A percentile compares a stretch with the other conserved stretches of the same genome.
These are phyloP conservation scores for Fistulinella cinereoalba DNA, from an alignment of 1,284 basidiomycete species.

Conservation along the genomic window DNA sequence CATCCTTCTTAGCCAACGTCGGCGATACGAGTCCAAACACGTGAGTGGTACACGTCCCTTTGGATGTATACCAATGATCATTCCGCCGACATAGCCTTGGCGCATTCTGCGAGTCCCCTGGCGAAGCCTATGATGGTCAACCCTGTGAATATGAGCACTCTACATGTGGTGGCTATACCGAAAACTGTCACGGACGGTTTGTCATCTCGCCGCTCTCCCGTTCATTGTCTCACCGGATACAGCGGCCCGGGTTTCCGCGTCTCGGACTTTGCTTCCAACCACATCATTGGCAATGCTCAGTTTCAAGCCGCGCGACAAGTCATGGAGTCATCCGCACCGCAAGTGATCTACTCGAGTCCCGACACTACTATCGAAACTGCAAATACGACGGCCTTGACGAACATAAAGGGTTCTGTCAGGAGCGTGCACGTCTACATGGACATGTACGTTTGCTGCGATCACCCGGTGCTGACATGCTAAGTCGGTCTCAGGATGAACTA, in stretches of 20 bases:
- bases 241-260: conserved; percentile 71
- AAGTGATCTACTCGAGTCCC: conserved; percentile 14
- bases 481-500: conserved; percentile 52
- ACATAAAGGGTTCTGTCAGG: conserved; percentile 57
- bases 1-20: conserved; percentile 55
- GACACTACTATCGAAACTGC: conserved; percentile 24
- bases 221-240: neutral
- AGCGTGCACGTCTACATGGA: conserved; percentile 66
- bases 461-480: neutral
- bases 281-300: conserved; percentile 64
- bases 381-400: conserved; percentile 32
- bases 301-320: conserved; percentile 62
- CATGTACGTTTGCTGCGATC: conserved; percentile 46
- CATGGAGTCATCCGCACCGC: conserved; percentile 41
- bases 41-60: conserved; percentile 40
- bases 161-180: conserved; percentile 66
- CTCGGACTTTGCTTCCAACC: conserved; percentile 72
- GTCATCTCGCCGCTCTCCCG: conserved; percentile 16
- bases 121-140: conserved; percentile 61
- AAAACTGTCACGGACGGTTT: conserved; percentile 71
- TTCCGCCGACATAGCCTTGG: conserved; percentile 42
- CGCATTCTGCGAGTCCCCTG: conserved; percentile 75
- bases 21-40: conserved; percentile 79
- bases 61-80: neutral
- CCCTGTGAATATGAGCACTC: conserved; percentile 65